Evolutionary conservation across 2,329 filamentous ascomycete species (phyloP).

Genomic region (Fusarium camptoceras): DNA sequence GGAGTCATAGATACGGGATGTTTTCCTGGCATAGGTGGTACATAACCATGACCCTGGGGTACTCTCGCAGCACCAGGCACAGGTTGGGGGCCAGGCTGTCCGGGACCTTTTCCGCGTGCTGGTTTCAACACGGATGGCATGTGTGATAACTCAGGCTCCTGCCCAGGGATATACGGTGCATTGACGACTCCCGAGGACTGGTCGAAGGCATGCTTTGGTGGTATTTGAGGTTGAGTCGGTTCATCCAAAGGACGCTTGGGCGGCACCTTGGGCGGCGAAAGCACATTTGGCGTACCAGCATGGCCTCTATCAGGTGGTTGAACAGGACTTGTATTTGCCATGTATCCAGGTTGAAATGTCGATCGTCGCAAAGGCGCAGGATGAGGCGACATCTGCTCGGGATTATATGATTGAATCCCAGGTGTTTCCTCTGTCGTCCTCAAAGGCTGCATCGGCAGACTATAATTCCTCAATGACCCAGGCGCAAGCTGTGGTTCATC

Average conservation of each 20-base stretch:
- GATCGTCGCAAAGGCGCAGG: constrained; percentile 24
- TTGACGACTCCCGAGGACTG: background rate
- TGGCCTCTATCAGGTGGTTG: constrained; percentile 34
- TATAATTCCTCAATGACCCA: constrained; percentile 25
- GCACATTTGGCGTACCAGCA: constrained; percentile 36
- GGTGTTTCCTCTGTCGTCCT: constrained; percentile 3
- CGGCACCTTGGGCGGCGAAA: constrained; percentile 41
- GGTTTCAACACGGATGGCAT: constrained; percentile 44
- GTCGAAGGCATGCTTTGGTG: background rate
- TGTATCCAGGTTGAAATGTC: constrained; percentile 45
- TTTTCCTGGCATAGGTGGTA: constrained; percentile 39
- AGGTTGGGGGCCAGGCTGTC: constrained; percentile 25
- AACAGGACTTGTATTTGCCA: constrained; percentile 39
- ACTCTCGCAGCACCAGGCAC: background rate
- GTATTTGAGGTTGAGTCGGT: constrained; percentile 14
- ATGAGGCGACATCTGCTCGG: constrained; percentile 16
- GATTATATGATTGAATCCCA: constrained; percentile 37
- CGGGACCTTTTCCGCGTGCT: constrained; percentile 36
- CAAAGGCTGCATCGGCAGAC: constrained; percentile 23
- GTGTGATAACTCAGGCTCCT: constrained; percentile 27
- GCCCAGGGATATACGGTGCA: constrained; percentile 2
- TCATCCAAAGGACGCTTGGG: constrained; percentile 33
- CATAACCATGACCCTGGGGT: constrained; percentile 33
- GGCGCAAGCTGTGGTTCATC: constrained; percentile 32
- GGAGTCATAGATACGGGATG: constrained; percentile 46